Conservation (phyloP, 768 basidiomycete genomes). For the Cystofilobasidium bisporidii region DNA sequence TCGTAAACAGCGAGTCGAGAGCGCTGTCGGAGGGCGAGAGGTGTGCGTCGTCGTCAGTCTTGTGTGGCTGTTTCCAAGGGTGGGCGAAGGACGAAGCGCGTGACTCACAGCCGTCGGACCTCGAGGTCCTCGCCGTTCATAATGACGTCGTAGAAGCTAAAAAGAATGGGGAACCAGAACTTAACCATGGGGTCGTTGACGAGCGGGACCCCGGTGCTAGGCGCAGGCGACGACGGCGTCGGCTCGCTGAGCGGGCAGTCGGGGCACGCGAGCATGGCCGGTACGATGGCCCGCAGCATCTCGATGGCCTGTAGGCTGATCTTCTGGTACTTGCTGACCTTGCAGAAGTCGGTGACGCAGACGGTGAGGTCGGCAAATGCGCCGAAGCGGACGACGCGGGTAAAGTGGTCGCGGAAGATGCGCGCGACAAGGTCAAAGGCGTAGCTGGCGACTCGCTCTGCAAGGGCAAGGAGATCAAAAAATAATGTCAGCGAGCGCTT, state of each 20-base stretch:
- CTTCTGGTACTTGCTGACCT: conserved; percentile 98
- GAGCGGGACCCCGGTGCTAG: conserved; percentile 17
- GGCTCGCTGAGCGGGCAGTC: conserved; percentile 47
- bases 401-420: conserved; percentile 81
- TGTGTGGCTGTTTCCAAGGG: too few relatives aligned
- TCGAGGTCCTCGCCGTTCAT: conserved; percentile 99
- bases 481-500: not conserved
- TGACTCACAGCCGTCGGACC: conserved; percentile 83
- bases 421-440: conserved; percentile 93
- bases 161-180: conserved; percentile 93
- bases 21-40: conserved; percentile 50
- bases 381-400: conserved; percentile 81
- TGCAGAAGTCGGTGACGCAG: conserved; percentile 98
- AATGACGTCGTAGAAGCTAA: conserved; percentile 98
- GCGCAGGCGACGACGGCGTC: conserved; percentile 8
- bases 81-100: too few relatives aligned
- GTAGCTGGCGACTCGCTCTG: conserved; percentile 81
- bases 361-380: conserved; percentile 92
- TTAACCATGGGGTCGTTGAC: conserved; percentile 72
- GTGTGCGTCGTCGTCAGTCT: conserved; percentile 5
- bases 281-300: conserved; percentile 87
- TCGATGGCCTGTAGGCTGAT: conserved; percentile 92
- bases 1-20: conserved; percentile 89
- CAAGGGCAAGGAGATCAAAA: conserved; percentile 12
- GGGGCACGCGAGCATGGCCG: conserved; percentile 75